Base-by-base conservation (phyloP, 2,329 filamentous ascomycete species). In the Zarea fungicola region DNA sequence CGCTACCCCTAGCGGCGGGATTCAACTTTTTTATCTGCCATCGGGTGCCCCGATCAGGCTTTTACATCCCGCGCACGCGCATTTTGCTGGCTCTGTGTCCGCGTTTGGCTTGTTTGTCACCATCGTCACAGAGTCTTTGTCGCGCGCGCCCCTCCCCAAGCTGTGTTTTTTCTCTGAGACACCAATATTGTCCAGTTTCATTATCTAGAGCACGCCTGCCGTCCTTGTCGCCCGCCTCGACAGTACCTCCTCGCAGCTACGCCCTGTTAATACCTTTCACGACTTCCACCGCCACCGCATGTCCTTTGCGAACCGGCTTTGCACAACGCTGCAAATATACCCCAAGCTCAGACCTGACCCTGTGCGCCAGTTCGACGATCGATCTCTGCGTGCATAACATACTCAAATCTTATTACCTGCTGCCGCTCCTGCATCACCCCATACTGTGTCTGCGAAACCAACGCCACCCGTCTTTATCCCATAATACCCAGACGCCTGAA, bases 91-190 rank as follows among this genome's bases (percentile, higher is more conserved):
- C 25, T 46, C 32, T 21, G 10, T 29, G 28, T 29, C 28, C 8
- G 7, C 28, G 28, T 14, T 32, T 19, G 5, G 10, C 34, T 25
- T 31, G 35, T 9, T 22, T 31, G 18, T 41, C 45, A 23, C 16
- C 28, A 19, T 46, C 45, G 26, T 41, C 35, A 22, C 10, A n/a
- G n/a, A n/a, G n/a, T 32, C 23, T 29, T 40, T 22, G n/a, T 32
- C 23, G 23, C 48, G 42, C 48, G 42, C n/a, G 26, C 3, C 31
- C 35, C 41, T 16, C 26, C 18, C 28, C 35, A 34, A 18, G 40
- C 47, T 10, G 25, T 29, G 47, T 23, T 18, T 43, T 26, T 23
- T 19, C 34, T 49, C 46, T 41, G 48, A 50, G 48, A 50, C 48
- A 50, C 42, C 34, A 34, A 40, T 35, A 50, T 44, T 40, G 41